Evolutionary conservation across 2,329 filamentous ascomycete species (phyloP), one percentile per base, ranked within the genome.

Genomic region (Fusarium sp.): DNA sequence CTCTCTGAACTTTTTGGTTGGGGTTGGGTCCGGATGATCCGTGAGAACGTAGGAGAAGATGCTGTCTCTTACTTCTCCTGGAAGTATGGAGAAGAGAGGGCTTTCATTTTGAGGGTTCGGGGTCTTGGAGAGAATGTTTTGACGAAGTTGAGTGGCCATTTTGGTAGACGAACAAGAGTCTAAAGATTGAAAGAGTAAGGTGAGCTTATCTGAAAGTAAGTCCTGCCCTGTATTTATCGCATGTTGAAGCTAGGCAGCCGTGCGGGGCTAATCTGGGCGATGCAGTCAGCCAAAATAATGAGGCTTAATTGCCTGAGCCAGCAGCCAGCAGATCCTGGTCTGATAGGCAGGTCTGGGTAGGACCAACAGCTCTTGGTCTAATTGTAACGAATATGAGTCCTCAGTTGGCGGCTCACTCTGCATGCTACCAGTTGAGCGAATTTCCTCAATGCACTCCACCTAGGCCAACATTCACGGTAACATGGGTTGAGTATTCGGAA

Each of bases 61-160:
- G 3, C 78, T 73, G 64, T 80, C 79, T 59, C 87, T 83, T 17
- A 89, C 70, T 73, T 89, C 87, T 18, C 81, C 81, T 0, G 87
- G 86, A 0, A 88, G 73, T 3, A 66, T 18, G 3, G 59, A 42
- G 68, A 83, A 85, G 1, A 85, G 73, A 2, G 71, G 77, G 17
- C 64, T 77, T 2, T 59, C 12, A 3, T 20, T 8, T n/a, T 79
- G 77, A 0, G 69, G 35, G 5, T 32, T 4, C 4, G 27, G 33
- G 1, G 15, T 0, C 11, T 63, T 41, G 7, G 38, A 27, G 6
- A 67, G 40, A 0, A 67, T 45, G 2, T 15, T 32, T 14, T 66
- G 57, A 10, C 64, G 63, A 2, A 60, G 18, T 14, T 20, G 7
- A 5, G 17, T 18, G 13, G 38, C 2, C 60, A 64, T 69, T 33